phyloP scores from a whole-genome alignment of 2,329 filamentous ascomycete genomes.

The Dactylellina drechsleri region DNA sequence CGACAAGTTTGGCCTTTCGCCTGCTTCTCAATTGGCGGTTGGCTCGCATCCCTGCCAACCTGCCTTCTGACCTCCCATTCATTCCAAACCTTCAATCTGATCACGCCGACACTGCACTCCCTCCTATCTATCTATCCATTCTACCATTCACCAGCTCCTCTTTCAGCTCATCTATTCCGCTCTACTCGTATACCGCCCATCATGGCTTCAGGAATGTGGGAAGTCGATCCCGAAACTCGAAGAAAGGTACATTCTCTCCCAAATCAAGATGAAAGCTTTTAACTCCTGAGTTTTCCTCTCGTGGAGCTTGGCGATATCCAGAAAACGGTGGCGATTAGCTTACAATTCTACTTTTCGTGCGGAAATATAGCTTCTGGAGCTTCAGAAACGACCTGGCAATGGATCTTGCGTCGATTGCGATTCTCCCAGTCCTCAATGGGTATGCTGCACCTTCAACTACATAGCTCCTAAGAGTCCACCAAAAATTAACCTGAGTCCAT shows the following conservation, averaged over 20 bases:
- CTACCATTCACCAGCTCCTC: background rate
- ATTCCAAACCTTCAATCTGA: background rate
- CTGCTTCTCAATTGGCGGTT: background rate
- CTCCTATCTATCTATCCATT: background rate
- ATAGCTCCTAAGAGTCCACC: too few species aligned
- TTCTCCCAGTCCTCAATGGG: constrained; percentile 96
- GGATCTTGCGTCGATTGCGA: constrained; percentile 93
- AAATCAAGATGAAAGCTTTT: constrained; percentile 40
- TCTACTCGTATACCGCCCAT: constrained; percentile 7
- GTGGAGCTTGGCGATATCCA: constrained; percentile 18
- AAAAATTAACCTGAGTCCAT: too few species aligned
- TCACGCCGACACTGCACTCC: background rate
- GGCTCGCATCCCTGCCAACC: background rate
- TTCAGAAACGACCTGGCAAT: constrained; percentile 91
- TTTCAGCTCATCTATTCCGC: background rate
- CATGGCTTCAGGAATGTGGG: constrained; percentile 75
- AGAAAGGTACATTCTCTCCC: constrained; percentile 74
- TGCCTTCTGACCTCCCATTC: constrained; percentile 5
- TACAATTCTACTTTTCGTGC: constrained; percentile 6
- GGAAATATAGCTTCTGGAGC: constrained; percentile 76
- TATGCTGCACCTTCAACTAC: constrained; percentile 23
- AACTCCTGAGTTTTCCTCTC: constrained; percentile 29
- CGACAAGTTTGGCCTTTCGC: constrained; percentile 2
- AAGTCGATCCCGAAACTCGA: constrained; percentile 96
- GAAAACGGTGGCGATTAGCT: constrained; percentile 13